Conservation (phyloP, 2,329 filamentous ascomycete species). For the Pseudocercospora fijiensis region DNA sequence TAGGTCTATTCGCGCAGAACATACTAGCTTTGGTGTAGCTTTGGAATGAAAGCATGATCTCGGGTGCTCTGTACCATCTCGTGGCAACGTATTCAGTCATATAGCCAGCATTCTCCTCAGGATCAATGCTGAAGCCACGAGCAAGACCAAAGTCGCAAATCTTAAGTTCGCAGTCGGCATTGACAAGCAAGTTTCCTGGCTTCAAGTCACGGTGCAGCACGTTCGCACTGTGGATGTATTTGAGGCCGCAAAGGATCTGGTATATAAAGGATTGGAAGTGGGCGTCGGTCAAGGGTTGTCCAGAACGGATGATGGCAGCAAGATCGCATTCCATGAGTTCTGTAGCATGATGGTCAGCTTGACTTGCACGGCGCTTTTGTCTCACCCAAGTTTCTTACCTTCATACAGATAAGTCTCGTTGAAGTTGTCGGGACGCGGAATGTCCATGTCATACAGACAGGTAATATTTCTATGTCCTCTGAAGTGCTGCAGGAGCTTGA, state of each 20-base stretch:
- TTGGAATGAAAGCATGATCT: conserved; percentile 99
- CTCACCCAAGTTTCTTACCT: conserved; percentile 56
- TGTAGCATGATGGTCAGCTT: conserved; percentile 41
- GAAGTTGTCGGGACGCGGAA: conserved; percentile 94
- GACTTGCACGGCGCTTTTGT: background rate
- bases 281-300: conserved; percentile 93
- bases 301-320: conserved; percentile 95
- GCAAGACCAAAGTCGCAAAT: conserved; percentile 98
- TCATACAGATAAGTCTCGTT: conserved; percentile 99
- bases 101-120: conserved; percentile 97
- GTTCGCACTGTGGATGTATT: conserved; percentile 99
- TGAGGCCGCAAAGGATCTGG: conserved; percentile 96
- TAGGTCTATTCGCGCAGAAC: conserved; percentile 46
- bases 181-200: conserved; percentile 94
- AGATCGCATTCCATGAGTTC: conserved; percentile 99
- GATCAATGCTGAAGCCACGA: conserved; percentile 93
- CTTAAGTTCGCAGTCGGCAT: conserved; percentile 98
- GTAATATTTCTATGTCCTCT: conserved; percentile 72
- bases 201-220: conserved; percentile 96
- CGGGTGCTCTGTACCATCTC: conserved; percentile 95
- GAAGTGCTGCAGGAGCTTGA: conserved; percentile 98
- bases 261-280: conserved; percentile 99
- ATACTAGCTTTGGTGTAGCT: conserved; percentile 99
- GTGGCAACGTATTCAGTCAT: conserved; percentile 99
- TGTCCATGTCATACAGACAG: conserved; percentile 99